A percentile compares a stretch with the other conserved stretches of the same genome.
Conservation (phyloP, 2,329 filamentous ascomycete species). For the Herpotrichia juniperi region DNA sequence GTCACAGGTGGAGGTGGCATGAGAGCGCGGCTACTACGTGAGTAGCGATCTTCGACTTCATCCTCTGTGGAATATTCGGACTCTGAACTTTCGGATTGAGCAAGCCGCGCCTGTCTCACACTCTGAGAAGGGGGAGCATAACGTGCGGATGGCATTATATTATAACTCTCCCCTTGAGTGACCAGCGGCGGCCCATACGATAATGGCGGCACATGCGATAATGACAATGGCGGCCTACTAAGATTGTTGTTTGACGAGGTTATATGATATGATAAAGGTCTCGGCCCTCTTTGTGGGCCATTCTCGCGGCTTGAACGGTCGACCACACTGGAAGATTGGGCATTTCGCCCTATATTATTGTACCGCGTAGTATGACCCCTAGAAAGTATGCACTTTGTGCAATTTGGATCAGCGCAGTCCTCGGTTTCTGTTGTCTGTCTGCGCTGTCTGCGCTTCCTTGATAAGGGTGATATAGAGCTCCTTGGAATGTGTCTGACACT, state of each 20-base stretch:
- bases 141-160: slow-evolving; percentile 34
- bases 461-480: too few relatives aligned
- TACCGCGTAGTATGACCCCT: slow-evolving; percentile 11
- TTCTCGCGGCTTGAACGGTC: too few relatives aligned
- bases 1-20: slow-evolving; percentile 31
- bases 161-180: slow-evolving; percentile 23
- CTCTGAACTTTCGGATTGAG: slow-evolving; percentile 14
- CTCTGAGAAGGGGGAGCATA: slow-evolving; percentile 21
- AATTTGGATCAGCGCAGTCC: slow-evolving; percentile 45
- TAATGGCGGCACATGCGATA: slow-evolving; percentile 17
- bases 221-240: too few relatives aligned
- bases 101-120: slow-evolving; percentile 14
- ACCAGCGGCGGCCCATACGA: slow-evolving; percentile 26
- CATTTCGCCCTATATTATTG: too few relatives aligned
- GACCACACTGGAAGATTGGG: slow-evolving; percentile 34
- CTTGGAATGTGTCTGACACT: too few relatives aligned
- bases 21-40: slow-evolving; percentile 18
- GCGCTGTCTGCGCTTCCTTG: slow-evolving; percentile 18
- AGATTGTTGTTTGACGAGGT: too few relatives aligned
- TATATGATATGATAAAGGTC: too few relatives aligned
- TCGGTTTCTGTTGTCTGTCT: slow-evolving; percentile 8
- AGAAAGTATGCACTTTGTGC: slow-evolving; percentile 31
- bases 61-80: slow-evolving; percentile 23
- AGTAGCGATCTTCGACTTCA: slow-evolving; percentile 15
- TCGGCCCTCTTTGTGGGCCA: too few relatives aligned